Evolutionary conservation across 257 asterid species (phyloP).

Genomic region (Apocynum venetum): DNA sequence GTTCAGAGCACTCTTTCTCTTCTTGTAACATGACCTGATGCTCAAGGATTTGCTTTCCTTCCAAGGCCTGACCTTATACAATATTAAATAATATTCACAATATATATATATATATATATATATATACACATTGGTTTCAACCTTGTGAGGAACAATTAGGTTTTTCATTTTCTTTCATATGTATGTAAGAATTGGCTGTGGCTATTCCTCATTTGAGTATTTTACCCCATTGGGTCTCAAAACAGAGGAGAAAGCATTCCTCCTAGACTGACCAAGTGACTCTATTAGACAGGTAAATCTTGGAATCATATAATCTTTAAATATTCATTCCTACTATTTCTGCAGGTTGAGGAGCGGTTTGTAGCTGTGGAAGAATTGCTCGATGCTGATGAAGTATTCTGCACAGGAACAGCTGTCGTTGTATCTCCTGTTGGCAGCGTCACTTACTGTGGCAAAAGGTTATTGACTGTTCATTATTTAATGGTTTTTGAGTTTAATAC

Average conservation of each 20-base stretch:
- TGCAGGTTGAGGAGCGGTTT: conserved; percentile 74
- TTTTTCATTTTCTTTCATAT: background rate
- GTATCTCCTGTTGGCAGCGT: conserved; percentile 94
- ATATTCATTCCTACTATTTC: conserved; percentile 14
- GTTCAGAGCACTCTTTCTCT: background rate
- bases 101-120: no score
- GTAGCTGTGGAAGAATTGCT: conserved; percentile 88
- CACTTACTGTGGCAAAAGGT: conserved; percentile 70
- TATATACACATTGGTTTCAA: background rate
- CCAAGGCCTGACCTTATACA: background rate
- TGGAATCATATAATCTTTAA: background rate
- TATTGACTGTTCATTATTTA: background rate
- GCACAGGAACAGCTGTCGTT: conserved; percentile 96
- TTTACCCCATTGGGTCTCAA: background rate
- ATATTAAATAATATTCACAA: background rate
- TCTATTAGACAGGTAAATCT: background rate
- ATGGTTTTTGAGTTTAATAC: background rate
- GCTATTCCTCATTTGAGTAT: background rate
- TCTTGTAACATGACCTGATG: background rate
- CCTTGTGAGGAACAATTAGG: background rate
- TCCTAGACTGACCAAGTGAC: background rate
- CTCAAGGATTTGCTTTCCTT: background rate
- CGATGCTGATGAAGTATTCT: conserved; percentile 97
- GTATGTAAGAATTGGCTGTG: background rate
- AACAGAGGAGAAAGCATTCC: background rate